phyloP scores from a whole-genome alignment of 169 alveolate species.

The Eimeria tenella region DNA sequence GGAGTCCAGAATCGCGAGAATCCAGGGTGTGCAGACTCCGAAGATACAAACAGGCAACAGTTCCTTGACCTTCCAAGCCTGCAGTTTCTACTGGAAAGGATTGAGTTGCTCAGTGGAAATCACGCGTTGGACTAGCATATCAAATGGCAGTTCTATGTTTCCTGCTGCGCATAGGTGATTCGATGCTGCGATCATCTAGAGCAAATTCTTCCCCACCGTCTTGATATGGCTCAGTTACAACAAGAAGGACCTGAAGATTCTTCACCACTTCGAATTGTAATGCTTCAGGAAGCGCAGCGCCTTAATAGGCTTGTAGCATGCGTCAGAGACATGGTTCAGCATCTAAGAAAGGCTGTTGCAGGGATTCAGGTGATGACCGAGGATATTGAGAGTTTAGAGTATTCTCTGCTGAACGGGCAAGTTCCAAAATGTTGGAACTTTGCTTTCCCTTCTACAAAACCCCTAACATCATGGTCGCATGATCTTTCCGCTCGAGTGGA shows the following conservation, averaged over 20 bases:
- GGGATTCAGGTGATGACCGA: constrained; percentile 95
- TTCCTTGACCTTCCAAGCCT: no score
- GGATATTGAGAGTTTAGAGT: constrained; percentile 92
- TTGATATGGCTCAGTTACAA: constrained; percentile 89
- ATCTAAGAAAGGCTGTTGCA: constrained; percentile 90
- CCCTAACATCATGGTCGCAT: constrained; percentile 93
- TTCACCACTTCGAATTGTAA: constrained; percentile 93
- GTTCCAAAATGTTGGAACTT: constrained; percentile 94
- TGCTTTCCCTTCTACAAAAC: constrained; percentile 93
- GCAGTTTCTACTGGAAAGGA: no score
- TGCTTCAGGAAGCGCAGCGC: constrained; percentile 94
- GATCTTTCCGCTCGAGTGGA: constrained; percentile 92
- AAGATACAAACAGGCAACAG: no score
- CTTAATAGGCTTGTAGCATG: constrained; percentile 89
- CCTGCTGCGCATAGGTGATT: constrained; percentile 28
- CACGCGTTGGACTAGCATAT: no score
- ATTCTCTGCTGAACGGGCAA: constrained; percentile 88
- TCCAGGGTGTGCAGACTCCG: constrained; percentile 31
- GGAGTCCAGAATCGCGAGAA: constrained; percentile 70
- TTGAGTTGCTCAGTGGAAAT: no score
- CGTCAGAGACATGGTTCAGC: constrained; percentile 87
- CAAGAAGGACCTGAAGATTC: constrained; percentile 89
- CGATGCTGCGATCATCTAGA: constrained; percentile 77
- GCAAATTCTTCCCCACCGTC: constrained; percentile 89
- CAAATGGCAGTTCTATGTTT: no score